A percentile compares a stretch with the other conserved stretches of the same genome.
These are phyloP conservation scores for Pleurotus giganteus DNA, from an alignment of 768 basidiomycete genomes.

Conservation along the genomic window DNA sequence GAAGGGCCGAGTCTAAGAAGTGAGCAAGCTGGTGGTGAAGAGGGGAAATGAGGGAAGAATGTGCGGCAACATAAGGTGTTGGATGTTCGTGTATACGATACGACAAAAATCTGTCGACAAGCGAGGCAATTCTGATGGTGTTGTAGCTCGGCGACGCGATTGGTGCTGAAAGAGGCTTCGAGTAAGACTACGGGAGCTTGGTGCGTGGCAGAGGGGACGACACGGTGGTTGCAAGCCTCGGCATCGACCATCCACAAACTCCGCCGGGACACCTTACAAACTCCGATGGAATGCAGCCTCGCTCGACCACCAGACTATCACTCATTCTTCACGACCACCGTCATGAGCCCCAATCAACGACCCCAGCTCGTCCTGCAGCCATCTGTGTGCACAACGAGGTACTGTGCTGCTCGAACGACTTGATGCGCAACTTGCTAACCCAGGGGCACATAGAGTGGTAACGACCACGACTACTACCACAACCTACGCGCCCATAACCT, in stretches of 20 bases:
- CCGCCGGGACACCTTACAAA: background rate
- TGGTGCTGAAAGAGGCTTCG: too few species aligned
- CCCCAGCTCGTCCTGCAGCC: conserved; percentile 74
- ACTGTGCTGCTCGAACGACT: conserved; percentile 24
- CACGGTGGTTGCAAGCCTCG: too few species aligned
- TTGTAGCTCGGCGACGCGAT: too few species aligned
- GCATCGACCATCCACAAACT: background rate
- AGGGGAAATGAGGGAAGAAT: too few species aligned
- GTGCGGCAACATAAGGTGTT: too few species aligned
- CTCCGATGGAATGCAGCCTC: background rate
- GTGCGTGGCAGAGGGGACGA: too few species aligned
- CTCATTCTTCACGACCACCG: conserved; percentile 16
- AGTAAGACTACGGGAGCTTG: too few species aligned
- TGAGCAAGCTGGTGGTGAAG: too few species aligned
- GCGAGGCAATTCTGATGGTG: too few species aligned
- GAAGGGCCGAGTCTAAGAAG: too few species aligned
- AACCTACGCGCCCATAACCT: conserved; percentile 82
- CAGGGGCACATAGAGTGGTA: conserved; percentile 57
- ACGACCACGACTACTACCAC: conserved; percentile 93
- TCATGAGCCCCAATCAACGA: conserved; percentile 62
- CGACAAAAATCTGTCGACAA: too few species aligned
- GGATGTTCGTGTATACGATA: too few species aligned
- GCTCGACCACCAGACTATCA: background rate
- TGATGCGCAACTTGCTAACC: conserved; percentile 19
- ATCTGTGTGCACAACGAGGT: conserved; percentile 86